Conservation (phyloP, 73 alveolate species). For the Durusdinium trenchii region DNA sequence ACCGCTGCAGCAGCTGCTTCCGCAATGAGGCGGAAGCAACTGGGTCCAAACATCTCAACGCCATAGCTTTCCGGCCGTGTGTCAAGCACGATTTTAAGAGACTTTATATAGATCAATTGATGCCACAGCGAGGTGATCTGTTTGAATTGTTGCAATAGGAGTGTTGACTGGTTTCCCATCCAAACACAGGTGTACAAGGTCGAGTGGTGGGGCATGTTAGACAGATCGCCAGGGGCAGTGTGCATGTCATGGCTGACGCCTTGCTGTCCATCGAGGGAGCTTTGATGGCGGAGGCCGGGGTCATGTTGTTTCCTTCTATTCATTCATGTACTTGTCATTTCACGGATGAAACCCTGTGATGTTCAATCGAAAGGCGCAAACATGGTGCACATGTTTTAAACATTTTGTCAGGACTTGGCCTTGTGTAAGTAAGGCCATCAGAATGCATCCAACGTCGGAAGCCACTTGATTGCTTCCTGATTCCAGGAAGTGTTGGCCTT, state of each 20-base stretch:
- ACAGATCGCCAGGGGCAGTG: conserved; percentile 2
- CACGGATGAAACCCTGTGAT: not conserved
- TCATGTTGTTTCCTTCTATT: no score
- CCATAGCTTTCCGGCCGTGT: no score
- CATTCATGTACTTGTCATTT: no score
- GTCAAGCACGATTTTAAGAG: no score
- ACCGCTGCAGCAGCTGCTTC: not conserved
- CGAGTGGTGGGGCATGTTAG: not conserved
- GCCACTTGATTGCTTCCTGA: no score
- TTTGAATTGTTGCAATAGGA: not conserved
- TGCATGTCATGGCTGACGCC: not conserved
- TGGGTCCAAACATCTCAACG: no score
- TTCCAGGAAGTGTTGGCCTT: not conserved
- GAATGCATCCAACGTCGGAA: no score
- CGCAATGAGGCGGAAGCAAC: not conserved
- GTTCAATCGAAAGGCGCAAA: no score
- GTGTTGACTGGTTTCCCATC: not conserved
- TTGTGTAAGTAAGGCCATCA: no score
- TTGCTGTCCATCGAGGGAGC: not conserved
- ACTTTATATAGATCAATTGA: no score
- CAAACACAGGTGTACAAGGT: not conserved
- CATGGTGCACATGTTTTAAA: no score
- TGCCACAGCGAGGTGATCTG: not conserved
- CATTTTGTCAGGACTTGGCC: no score
- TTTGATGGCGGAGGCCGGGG: not conserved